Base-by-base conservation (phyloP, 2,329 filamentous ascomycete genomes). In the Pseudopyrenochaeta lycopersici region DNA sequence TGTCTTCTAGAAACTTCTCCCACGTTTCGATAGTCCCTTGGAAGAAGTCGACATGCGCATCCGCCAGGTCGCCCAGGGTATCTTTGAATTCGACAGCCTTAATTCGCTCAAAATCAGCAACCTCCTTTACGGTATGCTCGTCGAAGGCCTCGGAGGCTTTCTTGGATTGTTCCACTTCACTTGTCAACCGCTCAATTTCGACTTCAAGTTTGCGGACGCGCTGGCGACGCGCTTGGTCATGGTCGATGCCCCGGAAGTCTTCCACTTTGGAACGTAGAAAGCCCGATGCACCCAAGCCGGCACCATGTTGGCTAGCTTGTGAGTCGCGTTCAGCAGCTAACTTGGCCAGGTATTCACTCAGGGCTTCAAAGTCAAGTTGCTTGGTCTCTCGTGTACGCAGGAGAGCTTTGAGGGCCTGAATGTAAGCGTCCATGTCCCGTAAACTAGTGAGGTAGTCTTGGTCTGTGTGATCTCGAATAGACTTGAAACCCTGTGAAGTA, bases 351-450 rank as follows among this genome's bases (percentile, higher is more conserved):
- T 98, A 98, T 73, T 98, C 94, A 23, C 92, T 96, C 30, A 99
- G 84, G 62, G 92, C 93, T 78, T 99, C 95, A 70, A 94, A 97
- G 79, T 99, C 95, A 52, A 99, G 89, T 75, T 99, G 95, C 75
- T 99, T 99, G 79, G 96, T 92, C 79, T 99, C 95, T 31, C 95
- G 89, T 1, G 91, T 91, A 76, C 96, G 96, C 60, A 99, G 87
- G 4, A 99, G 87, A 20, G 87, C 84, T 76, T 96, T 96, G 41
- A 98, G 81, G 0, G 92, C 90, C n/a, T 85, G 80, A 62, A 92
- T 94, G 77, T 98, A 99, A 21, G 92, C 90, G 67, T 96, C 91
- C 93, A 98, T 97, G 78, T 99, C 95, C 45, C 92, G 88, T 47
- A 99, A 82, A 49, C 90, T 94, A 63, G 92, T 91, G 1, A 99